Base-by-base conservation (phyloP, 2,329 filamentous ascomycete genomes). In the Cladosporium sphaerospermum region DNA sequence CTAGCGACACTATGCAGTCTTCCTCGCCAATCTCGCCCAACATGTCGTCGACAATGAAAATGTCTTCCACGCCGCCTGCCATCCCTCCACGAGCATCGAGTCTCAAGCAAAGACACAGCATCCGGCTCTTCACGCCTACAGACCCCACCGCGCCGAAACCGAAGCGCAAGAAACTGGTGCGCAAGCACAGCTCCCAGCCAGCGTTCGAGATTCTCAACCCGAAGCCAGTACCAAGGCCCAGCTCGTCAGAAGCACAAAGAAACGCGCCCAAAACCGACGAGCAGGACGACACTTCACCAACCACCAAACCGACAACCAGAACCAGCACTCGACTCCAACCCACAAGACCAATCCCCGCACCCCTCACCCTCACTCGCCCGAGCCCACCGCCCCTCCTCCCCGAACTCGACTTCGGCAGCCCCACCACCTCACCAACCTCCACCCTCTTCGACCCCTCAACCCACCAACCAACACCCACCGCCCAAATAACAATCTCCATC, bases 61-160 rank as follows among this genome's bases (percentile, higher is more conserved):
- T 28, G 23, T 7, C 23, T 28, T 28, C 23, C 23, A 28, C 23
- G 23, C 23, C 23, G 23, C 23, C 23, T 28, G 23, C 23, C 23
- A 28, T 28, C 23, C 23, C 23, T 7, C 23, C 23, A 28, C 23
- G 23, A 28, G 23, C 23, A 28, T 28, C 23, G 5, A 40, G 51
- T 53, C 8, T 44, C 47, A 9, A 67, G 67, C 48, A 65, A 65
- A 34, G 65, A 67, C 43, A 64, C 65, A 10, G 67, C 65, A 3
- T 65, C 65, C 8, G 64, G 67, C 28, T 67, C 64, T 6, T 65
- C 65, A 16, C 61, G 64, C 2, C 59, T 62, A 42, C 54, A 57
- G 23, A 28, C 23, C 36, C 36, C 8, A 14, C 36, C 36, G 36
- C 16, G 36, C 36, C 47, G 16, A 51, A 51, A 14, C 14, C 40